Base-by-base conservation (phyloP, 305 asterid genomes). In the Solanum hybrid region DNA sequence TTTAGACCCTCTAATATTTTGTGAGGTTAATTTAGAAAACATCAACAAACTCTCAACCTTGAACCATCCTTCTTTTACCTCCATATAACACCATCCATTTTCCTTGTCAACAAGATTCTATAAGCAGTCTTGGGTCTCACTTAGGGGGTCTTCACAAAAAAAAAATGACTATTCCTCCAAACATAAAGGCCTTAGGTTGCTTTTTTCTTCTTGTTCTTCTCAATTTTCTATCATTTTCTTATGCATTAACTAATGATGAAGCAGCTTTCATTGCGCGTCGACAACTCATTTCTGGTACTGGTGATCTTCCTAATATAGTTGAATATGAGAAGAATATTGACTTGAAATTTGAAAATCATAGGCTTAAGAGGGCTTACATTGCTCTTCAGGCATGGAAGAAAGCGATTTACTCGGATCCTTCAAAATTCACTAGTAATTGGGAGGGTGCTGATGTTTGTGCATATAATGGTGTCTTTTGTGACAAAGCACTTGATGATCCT, bases 331-430 rank as follows among this genome's bases (percentile, higher is more conserved):
- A 17, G 3, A 2, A 88, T 10, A 78, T 77, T 51, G 16, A 79
- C 31, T 36, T 87, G 17, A 76, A 76, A 1, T 93, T 91, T 34
- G 89, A 85, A 20, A 97, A 97, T 56, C 31, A 79, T 0, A 93
- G 97, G 92, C 96, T 96, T 26, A 90, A 91, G 88, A 93, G 88
- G 89, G 99, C 99, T 3, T 91, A 94, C 88, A 27, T 92, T 34
- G 98, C 94, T 69, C 94, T 97, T 82, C 98, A 94, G 35, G 97
- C 98, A 3, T 94, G 96, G 98, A 97, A 94, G 73, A 88, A 88
- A 5, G 93, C 96, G 76, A 94, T 95, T 29, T 95, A 95, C 35
- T 97, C 99, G 9, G 99, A 97, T 64, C 99, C 99, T 2, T 42
- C 71, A 2, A 94, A 95, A 79, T 89, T 93, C 87, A 96, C 98